Evolutionary conservation across 2,329 filamentous ascomycete species (phyloP).

Genomic region (Aureobasidium sp.): DNA sequence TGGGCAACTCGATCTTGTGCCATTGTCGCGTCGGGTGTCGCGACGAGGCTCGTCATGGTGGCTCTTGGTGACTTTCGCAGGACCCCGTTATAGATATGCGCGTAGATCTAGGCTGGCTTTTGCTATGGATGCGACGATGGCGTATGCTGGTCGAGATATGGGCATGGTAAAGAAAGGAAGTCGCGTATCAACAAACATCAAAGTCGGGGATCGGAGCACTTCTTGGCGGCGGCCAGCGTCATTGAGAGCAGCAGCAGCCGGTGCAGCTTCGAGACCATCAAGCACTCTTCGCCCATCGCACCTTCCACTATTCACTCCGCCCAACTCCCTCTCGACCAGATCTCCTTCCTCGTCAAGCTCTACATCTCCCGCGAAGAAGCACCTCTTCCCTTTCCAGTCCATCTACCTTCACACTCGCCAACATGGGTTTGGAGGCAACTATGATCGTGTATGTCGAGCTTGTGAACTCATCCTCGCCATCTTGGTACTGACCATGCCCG

Average conservation of each 20-base stretch:
- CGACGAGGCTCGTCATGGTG: slow-evolving; percentile 2
- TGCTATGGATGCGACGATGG: background rate
- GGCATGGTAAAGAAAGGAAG: background rate
- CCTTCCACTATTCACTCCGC: background rate
- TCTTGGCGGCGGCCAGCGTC: background rate
- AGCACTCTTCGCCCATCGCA: background rate
- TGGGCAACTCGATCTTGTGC: slow-evolving; percentile 12
- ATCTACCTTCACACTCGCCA: slow-evolving; percentile 40
- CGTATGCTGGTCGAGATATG: background rate
- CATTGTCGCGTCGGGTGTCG: slow-evolving; percentile 20
- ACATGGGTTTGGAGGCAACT: slow-evolving; percentile 96
- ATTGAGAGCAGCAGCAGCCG: background rate
- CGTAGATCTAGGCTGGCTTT: background rate
- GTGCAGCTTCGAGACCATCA: slow-evolving; percentile 1
- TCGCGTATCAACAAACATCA: slow-evolving; percentile 6
- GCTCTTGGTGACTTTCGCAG: slow-evolving; percentile 6
- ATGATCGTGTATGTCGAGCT: slow-evolving; percentile 68
- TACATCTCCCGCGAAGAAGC: background rate
- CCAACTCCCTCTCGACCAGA: background rate
- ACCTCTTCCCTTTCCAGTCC: background rate
- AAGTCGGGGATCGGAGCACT: background rate
- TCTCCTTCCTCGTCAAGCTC: background rate
- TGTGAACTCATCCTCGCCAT: slow-evolving; percentile 17
- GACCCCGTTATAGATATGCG: background rate
- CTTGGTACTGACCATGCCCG: background rate